A percentile compares a stretch with the other conserved stretches of the same genome.
phyloP scores from a whole-genome alignment of 108 stramenopile species.

The Skeletonema menzelii region DNA sequence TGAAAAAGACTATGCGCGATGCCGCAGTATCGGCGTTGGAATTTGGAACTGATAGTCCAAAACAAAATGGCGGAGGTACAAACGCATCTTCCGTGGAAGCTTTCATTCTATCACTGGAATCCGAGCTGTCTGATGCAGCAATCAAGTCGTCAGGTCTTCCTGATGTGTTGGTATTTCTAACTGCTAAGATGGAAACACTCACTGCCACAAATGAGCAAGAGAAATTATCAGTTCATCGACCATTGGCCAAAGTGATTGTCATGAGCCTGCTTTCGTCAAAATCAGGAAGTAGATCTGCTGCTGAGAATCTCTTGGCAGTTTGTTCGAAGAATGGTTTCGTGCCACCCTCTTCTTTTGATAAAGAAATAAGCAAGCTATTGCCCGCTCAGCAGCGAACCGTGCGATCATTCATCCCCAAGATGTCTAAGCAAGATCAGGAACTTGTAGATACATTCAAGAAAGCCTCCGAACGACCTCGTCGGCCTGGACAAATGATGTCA shows the following conservation, averaged over 20 bases:
- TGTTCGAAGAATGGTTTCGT: conserved; percentile 43
- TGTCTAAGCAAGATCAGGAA: conserved; percentile 29
- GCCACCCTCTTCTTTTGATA: conserved; percentile 41
- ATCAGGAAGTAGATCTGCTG: conserved; percentile 69
- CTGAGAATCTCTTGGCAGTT: conserved; percentile 57
- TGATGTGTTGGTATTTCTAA: conserved; percentile 64
- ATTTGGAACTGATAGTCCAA: conserved; percentile 43
- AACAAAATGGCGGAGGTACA: conserved; percentile 53
- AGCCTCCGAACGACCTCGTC: not conserved
- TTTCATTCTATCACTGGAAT: conserved; percentile 57
- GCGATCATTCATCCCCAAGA: conserved; percentile 59
- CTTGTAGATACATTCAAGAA: conserved; percentile 16
- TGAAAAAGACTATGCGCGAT: conserved; percentile 85
- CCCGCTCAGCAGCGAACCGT: conserved; percentile 85
- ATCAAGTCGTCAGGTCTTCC: conserved; percentile 68
- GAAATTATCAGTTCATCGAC: conserved; percentile 5
- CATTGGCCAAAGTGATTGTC: conserved; percentile 63
- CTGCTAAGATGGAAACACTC: conserved; percentile 7
- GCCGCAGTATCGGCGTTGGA: conserved; percentile 65
- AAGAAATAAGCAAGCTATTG: conserved; percentile 52
- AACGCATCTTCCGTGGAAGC: conserved; percentile 62
- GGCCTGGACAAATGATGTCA: not conserved
- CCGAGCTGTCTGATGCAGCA: conserved; percentile 74
- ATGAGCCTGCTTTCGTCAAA: conserved; percentile 74
- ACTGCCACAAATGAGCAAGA: not conserved